phyloP scores from a whole-genome alignment of 1,284 basidiomycete species.

The Cryptococcus sp. region DNA sequence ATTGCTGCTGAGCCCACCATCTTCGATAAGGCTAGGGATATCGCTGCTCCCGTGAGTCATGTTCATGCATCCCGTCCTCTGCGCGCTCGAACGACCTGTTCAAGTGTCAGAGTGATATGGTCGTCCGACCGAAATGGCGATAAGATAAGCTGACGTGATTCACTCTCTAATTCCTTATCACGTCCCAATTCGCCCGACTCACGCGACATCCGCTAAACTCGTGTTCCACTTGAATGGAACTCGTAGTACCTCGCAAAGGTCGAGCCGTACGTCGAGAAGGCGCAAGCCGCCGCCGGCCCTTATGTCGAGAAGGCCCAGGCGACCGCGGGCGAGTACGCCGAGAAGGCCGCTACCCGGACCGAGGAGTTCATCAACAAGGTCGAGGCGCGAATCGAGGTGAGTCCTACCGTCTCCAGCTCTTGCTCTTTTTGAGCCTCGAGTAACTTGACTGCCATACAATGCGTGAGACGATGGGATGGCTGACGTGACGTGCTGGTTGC shows the following conservation, averaged over 20 bases:
- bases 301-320: conserved; percentile 38
- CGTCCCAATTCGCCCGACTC: too few relatives aligned
- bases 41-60: conserved; percentile 41
- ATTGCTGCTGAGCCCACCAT: conserved; percentile 32
- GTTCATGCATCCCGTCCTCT: background rate
- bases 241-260: conserved; percentile 36
- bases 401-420: too few relatives aligned
- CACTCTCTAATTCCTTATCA: too few relatives aligned
- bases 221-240: background rate
- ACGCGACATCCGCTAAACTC: too few relatives aligned
- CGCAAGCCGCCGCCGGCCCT: conserved; percentile 34
- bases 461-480: background rate
- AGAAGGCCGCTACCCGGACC: conserved; percentile 45
- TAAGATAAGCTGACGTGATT: too few relatives aligned
- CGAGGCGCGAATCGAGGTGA: conserved; percentile 31
- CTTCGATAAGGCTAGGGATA: conserved; percentile 35
- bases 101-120: too few relatives aligned
- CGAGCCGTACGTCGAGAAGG: conserved; percentile 39
- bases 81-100: too few relatives aligned
- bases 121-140: too few relatives aligned
- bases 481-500: background rate
- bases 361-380: conserved; percentile 44
- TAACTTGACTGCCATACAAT: background rate
- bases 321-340: conserved; percentile 39
- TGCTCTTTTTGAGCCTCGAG: too few relatives aligned